These are phyloP conservation scores for Monosporascus ibericus DNA, from an alignment of 2,329 filamentous ascomycete genomes.

Conservation along the genomic window DNA sequence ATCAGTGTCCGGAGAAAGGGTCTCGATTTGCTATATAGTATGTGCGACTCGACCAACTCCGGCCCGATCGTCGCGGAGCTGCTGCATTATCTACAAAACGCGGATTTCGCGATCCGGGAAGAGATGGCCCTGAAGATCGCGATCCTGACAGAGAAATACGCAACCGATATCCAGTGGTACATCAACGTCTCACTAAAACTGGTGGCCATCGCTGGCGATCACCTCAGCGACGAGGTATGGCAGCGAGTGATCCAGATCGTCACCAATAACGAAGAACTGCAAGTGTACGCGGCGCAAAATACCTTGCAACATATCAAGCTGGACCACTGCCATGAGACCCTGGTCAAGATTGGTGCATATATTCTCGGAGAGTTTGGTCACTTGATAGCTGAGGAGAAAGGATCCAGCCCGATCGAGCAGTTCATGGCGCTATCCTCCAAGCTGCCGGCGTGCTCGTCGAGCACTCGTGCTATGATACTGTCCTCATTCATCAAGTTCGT, in stretches of 20 bases:
- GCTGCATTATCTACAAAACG: slow-evolving; percentile 88
- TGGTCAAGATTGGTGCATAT: slow-evolving; percentile 97
- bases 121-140: slow-evolving; percentile 99
- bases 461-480: slow-evolving; percentile 86
- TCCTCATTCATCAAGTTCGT: slow-evolving; percentile 97
- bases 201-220: slow-evolving; percentile 93
- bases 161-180: slow-evolving; percentile 98
- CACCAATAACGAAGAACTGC: slow-evolving; percentile 97
- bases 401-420: slow-evolving; percentile 94
- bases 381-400: slow-evolving; percentile 84
- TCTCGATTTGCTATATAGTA: slow-evolving; percentile 94
- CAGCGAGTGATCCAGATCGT: slow-evolving; percentile 98
- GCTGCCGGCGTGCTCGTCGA: slow-evolving; percentile 80
- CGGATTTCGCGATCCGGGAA: slow-evolving; percentile 95
- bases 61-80: slow-evolving; percentile 90
- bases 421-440: slow-evolving; percentile 89
- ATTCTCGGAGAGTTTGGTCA: slow-evolving; percentile 96
- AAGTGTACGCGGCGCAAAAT: slow-evolving; percentile 92
- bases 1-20: slow-evolving; percentile 96
- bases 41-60: slow-evolving; percentile 96
- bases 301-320: slow-evolving; percentile 88
- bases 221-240: slow-evolving; percentile 99
- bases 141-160: slow-evolving; percentile 96
- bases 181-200: slow-evolving; percentile 93
- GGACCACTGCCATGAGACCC: slow-evolving; percentile 90